Percentiles rank a stretch among this genome's conserved stretches.
Evolutionary conservation across 2,329 filamentous ascomycete genomes (phyloP).

Genomic region (Erysiphe pulchra): DNA sequence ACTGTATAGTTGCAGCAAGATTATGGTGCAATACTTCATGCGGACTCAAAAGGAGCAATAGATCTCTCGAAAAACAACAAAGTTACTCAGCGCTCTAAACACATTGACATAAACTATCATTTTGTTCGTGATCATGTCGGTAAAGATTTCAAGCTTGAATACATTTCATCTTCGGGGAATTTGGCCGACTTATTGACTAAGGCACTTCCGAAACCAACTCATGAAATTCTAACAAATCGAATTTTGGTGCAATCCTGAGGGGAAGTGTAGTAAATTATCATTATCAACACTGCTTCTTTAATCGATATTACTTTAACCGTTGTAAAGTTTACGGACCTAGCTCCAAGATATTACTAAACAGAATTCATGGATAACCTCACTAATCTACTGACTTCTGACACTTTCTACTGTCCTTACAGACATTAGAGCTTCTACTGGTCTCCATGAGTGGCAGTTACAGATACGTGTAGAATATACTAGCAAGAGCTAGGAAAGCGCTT

Average conservation of each 20-base stretch:
- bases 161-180: neutral
- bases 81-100: neutral
- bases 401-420: too few species aligned
- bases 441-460: too few species aligned
- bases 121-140: neutral
- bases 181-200: neutral
- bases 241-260: neutral
- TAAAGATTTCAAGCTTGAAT: constrained; percentile 1
- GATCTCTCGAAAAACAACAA: neutral
- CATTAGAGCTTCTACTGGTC: too few species aligned
- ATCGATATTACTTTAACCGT: too few species aligned
- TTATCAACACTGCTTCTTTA: too few species aligned
- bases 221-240: neutral
- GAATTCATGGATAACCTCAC: too few species aligned
- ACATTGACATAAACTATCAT: neutral
- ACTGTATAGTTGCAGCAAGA: neutral
- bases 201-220: neutral
- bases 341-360: too few species aligned
- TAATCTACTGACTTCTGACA: too few species aligned
- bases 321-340: too few species aligned
- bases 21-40: neutral
- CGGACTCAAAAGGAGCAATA: neutral
- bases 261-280: neutral
- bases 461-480: too few species aligned
- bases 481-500: too few species aligned